Evolutionary conservation across 306 rosid species (phyloP).

Genomic region (Casuarina cunninghamiana): DNA sequence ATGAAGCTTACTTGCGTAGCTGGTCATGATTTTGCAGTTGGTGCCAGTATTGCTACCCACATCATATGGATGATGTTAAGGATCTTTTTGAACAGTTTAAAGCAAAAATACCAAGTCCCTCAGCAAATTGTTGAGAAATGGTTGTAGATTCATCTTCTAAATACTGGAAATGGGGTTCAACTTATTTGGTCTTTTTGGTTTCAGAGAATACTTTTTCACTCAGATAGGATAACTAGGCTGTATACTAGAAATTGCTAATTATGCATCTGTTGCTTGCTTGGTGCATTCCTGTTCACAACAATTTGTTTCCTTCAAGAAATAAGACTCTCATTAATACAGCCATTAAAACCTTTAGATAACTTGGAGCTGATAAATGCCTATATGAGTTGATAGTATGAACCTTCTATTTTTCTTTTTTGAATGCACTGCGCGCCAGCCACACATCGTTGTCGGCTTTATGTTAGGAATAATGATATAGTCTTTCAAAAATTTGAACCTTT

Average conservation of each 20-base stretch:
- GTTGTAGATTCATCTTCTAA: background rate
- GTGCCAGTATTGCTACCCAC: background rate
- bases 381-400: background rate
- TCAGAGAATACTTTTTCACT: background rate
- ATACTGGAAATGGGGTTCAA: background rate
- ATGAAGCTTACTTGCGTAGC: background rate
- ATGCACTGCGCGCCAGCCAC: background rate
- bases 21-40: constrained; percentile 2
- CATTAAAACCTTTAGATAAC: background rate
- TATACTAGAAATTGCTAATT: background rate
- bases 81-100: background rate
- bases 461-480: background rate
- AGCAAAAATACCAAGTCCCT: background rate
- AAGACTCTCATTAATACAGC: background rate
- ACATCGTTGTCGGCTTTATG: background rate
- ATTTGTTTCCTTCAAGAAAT: background rate
- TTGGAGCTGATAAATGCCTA: background rate
- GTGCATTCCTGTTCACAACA: background rate
- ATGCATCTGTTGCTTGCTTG: background rate
- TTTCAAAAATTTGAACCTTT: background rate
- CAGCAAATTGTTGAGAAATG: background rate
- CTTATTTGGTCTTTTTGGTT: background rate
- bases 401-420: background rate
- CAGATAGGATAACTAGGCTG: background rate
- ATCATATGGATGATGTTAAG: background rate